A percentile compares a stretch with the other conserved stretches of the same genome.
These are phyloP conservation scores for Solanum hybrid DNA, from an alignment of 305 asterid genomes.

Conservation along the genomic window DNA sequence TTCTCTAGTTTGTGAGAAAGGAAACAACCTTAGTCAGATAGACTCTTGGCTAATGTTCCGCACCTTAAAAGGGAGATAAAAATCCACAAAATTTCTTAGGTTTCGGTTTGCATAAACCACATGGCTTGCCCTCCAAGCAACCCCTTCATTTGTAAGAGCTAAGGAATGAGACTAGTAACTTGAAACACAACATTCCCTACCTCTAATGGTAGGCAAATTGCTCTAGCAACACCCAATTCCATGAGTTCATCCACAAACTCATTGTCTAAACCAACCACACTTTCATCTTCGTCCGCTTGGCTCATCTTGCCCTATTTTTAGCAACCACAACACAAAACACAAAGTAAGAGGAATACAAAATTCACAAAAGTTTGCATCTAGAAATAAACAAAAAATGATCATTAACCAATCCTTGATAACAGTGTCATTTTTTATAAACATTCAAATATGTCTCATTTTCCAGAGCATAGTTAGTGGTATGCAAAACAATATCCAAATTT, in stretches of 20 bases:
- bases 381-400: not conserved
- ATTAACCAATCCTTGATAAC: not conserved
- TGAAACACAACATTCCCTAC: not conserved
- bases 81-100: not conserved
- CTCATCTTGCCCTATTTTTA: not conserved
- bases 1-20: not conserved
- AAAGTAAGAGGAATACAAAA: not conserved
- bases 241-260: not conserved
- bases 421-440: not conserved
- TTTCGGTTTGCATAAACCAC: not conserved
- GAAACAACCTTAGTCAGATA: not conserved
- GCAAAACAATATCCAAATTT: not conserved
- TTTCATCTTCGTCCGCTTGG: not conserved
- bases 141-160: not conserved
- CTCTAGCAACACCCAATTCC: not conserved
- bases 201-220: not conserved
- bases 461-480: not conserved
- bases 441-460: not conserved
- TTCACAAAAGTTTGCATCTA: not conserved
- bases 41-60: not conserved
- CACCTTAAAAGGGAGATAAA: not conserved
- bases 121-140: not conserved
- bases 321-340: not conserved
- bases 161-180: not conserved
- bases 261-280: not conserved